Conservation (phyloP, 257 asterid genomes). For the Nicotiana otophora region DNA sequence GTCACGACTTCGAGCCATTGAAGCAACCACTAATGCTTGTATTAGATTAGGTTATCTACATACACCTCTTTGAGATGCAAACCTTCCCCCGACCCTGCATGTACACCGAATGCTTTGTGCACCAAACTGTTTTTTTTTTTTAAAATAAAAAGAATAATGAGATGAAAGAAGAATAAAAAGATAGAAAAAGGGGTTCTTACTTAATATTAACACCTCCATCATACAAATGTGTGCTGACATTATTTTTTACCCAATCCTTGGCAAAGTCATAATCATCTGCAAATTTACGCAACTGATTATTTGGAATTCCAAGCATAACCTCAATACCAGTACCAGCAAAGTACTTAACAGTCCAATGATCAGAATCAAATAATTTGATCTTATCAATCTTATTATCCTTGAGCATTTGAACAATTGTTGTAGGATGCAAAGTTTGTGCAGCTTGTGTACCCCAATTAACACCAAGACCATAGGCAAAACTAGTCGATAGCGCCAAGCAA, state of each 20-base stretch:
- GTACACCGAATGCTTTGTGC: too few relatives aligned
- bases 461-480: slow-evolving; percentile 38
- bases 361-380: slow-evolving; percentile 57
- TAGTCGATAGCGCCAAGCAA: slow-evolving; percentile 7
- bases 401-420: slow-evolving; percentile 37
- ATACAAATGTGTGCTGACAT: slow-evolving; percentile 47
- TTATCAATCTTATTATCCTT: slow-evolving; percentile 48
- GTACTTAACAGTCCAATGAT: slow-evolving; percentile 35
- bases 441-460: slow-evolving; percentile 75
- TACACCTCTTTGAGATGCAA: too few relatives aligned
- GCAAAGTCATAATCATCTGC: slow-evolving; percentile 48
- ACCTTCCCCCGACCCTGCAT: too few relatives aligned
- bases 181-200: slow-evolving; percentile 28
- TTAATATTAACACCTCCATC: slow-evolving; percentile 54
- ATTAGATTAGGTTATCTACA: too few relatives aligned
- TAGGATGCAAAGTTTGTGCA: slow-evolving; percentile 42
- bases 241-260: slow-evolving; percentile 51
- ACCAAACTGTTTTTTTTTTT: too few relatives aligned
- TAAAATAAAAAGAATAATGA: not conserved
- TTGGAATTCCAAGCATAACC: slow-evolving; percentile 84
- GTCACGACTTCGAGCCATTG: too few relatives aligned
- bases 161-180: not conserved
- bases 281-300: slow-evolving; percentile 34
- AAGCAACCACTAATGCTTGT: too few relatives aligned
- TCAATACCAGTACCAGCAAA: slow-evolving; percentile 69